phyloP scores from a whole-genome alignment of 108 stramenopile genomes.

The Fistulifera pelliculosa region DNA sequence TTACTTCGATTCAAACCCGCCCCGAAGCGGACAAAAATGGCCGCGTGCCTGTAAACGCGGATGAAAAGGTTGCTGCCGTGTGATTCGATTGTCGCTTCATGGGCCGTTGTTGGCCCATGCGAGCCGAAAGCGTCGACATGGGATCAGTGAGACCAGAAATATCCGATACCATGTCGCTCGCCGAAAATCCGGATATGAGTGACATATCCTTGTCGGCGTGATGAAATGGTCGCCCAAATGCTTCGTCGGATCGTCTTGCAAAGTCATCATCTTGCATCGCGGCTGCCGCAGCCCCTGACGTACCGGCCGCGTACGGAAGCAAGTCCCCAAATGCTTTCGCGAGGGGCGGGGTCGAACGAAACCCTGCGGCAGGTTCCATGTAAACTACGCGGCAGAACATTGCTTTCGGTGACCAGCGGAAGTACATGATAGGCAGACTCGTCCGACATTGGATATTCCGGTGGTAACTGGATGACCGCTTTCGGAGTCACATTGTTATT shows the following conservation, averaged over 20 bases:
- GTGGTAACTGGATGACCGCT: not conserved
- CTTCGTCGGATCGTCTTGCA: constrained; percentile 8
- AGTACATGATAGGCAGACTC: not conserved
- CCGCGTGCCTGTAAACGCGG: not conserved
- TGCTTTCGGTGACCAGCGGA: not conserved
- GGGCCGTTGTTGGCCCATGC: not conserved
- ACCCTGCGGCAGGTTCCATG: not conserved
- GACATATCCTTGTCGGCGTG: constrained; percentile 7
- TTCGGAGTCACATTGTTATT: not conserved
- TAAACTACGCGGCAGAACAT: not conserved
- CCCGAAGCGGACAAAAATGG: not conserved
- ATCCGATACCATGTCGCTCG: constrained; percentile 5
- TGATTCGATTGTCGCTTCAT: not conserved
- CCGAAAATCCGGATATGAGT: constrained; percentile 5
- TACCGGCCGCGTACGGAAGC: not conserved
- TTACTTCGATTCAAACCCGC: not conserved
- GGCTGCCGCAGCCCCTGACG: not conserved
- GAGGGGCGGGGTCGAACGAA: not conserved
- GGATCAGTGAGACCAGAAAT: constrained; percentile 35
- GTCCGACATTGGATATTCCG: not conserved
- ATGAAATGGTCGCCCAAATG: constrained; percentile 32
- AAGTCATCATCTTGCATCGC: not conserved
- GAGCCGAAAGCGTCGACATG: constrained; percentile 3
- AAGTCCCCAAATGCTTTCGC: not conserved
- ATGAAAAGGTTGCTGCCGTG: not conserved